Evolutionary conservation across 2,329 filamentous ascomycete genomes (phyloP), one percentile per base, ranked within the genome.

Genomic region (Xylariaceae sp.): DNA sequence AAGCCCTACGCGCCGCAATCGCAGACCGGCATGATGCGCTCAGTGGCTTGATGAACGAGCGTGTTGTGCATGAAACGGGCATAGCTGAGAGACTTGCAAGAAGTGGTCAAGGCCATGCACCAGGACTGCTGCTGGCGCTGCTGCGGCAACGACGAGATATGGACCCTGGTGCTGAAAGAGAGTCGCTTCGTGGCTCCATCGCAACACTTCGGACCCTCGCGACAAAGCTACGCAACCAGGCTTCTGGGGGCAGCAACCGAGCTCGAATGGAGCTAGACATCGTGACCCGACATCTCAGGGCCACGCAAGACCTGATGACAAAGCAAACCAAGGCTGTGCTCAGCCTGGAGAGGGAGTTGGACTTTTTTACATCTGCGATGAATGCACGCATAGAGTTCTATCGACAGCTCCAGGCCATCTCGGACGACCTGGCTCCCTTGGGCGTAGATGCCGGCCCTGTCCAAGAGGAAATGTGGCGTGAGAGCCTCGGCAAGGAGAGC

Each of bases 331-430:
- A 79, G 53, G 67, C 63, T 1, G 54, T 59, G 0, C 43, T 55
- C 2, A 61, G 60, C 4, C 59, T 83, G 9, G 80, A 86, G 44
- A 76, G 76, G 43, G 89, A 96, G 59, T 66, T 88, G 5, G 82
- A 90, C 32, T 66, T 79, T 18, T 92, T 94, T 58, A 83, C 79
- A 18, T 70, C 72, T 12, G 78, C 83, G 0, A 89, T 94, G 78
- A 97, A 97, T 54, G 72, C 80, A 26, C 81, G 92, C 11, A 65
- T 96, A 1, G 88, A 92, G 41, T 97, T 88, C 57, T 97, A 97
- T 57, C 80, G 83, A 4, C 88, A 96, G 55, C 71, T 97, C 9
- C 92, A 97, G 57, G 76, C 78, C 17, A 80, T 97, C n/a, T 96
- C 89, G 0, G 90, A 97, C 56, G 86, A 79, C 13, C 87, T 97